phyloP scores from a whole-genome alignment of 768 basidiomycete species.

The Sarcodon aspratus region DNA sequence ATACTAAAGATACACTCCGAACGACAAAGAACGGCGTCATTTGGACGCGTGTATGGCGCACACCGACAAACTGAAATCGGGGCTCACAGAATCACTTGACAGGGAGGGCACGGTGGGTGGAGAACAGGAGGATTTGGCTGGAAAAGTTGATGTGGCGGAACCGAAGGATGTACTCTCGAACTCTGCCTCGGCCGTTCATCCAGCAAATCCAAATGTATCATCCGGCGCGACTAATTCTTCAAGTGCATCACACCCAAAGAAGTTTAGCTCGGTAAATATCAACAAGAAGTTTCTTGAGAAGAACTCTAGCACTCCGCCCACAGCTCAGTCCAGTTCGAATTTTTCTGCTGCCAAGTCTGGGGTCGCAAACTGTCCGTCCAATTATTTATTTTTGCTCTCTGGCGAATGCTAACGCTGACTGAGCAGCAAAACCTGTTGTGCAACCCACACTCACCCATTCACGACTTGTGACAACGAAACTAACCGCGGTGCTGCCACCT shows the following conservation, averaged over 20 bases:
- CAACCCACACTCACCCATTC: conserved; percentile 56
- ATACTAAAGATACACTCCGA: neutral
- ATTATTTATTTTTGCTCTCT: neutral
- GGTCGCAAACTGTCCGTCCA: conserved; percentile 38
- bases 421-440: conserved; percentile 43
- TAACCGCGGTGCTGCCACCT: conserved; percentile 55
- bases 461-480: conserved; percentile 76
- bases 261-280: conserved; percentile 83
- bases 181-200: neutral
- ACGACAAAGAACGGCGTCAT: neutral
- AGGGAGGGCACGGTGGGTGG: neutral
- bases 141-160: neutral
- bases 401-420: neutral
- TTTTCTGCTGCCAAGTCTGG: conserved; percentile 38
- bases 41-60: neutral
- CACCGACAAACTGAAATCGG: neutral
- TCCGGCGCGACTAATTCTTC: neutral
- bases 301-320: conserved; percentile 48
- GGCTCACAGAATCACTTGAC: neutral
- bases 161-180: neutral
- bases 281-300: conserved; percentile 97
- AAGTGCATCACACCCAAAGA: conserved; percentile 48
- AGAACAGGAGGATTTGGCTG: neutral
- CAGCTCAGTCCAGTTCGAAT: conserved; percentile 30
- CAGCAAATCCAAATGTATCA: neutral